Percentiles rank a stretch among this genome's conserved stretches.
Evolutionary conservation across 805 yeast species (phyloP).

Genomic region (Danielia oregonensis): DNA sequence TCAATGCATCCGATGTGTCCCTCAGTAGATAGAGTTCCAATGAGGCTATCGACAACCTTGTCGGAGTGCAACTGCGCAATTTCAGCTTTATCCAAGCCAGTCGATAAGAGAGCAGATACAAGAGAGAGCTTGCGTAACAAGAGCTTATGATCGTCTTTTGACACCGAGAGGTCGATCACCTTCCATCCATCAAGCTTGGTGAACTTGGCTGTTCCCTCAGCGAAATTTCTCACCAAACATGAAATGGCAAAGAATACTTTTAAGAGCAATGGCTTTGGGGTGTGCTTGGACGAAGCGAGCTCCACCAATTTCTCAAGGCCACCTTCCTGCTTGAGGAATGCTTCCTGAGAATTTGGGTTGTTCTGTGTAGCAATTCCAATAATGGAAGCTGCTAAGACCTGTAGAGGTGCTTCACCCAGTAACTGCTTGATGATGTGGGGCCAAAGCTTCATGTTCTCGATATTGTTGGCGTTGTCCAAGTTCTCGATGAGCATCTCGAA

Average conservation of each 20-base stretch:
- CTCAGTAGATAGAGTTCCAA: constrained; percentile 27
- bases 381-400: constrained; percentile 62
- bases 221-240: constrained; percentile 66
- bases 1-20: constrained; percentile 51
- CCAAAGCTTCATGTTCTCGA: constrained; percentile 84
- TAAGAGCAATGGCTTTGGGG: constrained; percentile 34
- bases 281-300: constrained; percentile 29
- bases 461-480: constrained; percentile 90
- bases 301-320: constrained; percentile 46
- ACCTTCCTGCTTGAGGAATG: constrained; percentile 48
- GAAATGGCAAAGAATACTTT: constrained; percentile 81
- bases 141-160: constrained; percentile 31
- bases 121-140: constrained; percentile 55
- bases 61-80: constrained; percentile 35
- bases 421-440: constrained; percentile 57
- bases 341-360: constrained; percentile 71
- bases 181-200: constrained; percentile 61
- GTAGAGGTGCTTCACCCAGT: constrained; percentile 36
- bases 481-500: constrained; percentile 93
- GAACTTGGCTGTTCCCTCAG: constrained; percentile 53
- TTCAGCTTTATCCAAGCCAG: constrained; percentile 42
- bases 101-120: constrained; percentile 56
- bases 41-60: constrained; percentile 30
- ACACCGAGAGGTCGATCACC: constrained; percentile 31
- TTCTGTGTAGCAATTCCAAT: constrained; percentile 93